These are phyloP conservation scores for Ophidiomyces ophidiicola DNA, from an alignment of 2,329 filamentous ascomycete genomes.

Conservation along the genomic window DNA sequence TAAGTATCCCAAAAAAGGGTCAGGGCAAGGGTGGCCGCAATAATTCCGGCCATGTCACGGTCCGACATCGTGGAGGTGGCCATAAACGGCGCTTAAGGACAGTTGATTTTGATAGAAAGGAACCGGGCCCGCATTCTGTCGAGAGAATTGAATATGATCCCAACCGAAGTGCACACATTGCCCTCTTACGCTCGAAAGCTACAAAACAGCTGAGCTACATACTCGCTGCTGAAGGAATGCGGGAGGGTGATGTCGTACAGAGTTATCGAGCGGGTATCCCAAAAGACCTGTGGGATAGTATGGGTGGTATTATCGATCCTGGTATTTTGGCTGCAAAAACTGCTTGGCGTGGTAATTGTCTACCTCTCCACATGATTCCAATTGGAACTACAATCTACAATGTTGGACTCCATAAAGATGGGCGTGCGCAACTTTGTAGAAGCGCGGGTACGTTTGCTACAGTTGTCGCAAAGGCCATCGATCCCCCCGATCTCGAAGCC, in stretches of 20 bases:
- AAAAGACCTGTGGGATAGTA: constrained; percentile 69
- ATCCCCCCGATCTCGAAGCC: constrained; percentile 10
- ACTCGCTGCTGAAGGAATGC: constrained; percentile 84
- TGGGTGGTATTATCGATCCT: constrained; percentile 86
- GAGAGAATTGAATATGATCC: constrained; percentile 96
- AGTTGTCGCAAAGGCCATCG: constrained; percentile 70
- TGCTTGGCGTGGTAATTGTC: constrained; percentile 83
- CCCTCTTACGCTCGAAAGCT: constrained; percentile 62
- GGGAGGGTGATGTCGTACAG: constrained; percentile 80
- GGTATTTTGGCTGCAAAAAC: constrained; percentile 94
- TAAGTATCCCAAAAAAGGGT: constrained; percentile 88
- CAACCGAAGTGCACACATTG: constrained; percentile 83
- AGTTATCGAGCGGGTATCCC: constrained; percentile 88
- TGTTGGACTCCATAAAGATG: constrained; percentile 60
- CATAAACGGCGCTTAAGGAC: constrained; percentile 83
- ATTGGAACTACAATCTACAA: constrained; percentile 88
- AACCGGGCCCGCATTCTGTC: constrained; percentile 71
- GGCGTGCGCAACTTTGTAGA: constrained; percentile 78
- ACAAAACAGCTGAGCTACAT: constrained; percentile 78
- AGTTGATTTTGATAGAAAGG: constrained; percentile 72
- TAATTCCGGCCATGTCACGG: constrained; percentile 69
- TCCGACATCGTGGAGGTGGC: constrained; percentile 85
- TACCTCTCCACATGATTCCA: constrained; percentile 91
- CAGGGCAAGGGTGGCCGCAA: constrained; percentile 89
- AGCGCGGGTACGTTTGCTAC: constrained; percentile 88